Evolutionary conservation across 192 early-diverging fungal species (phyloP).

Genomic region (Podila minutissima): DNA sequence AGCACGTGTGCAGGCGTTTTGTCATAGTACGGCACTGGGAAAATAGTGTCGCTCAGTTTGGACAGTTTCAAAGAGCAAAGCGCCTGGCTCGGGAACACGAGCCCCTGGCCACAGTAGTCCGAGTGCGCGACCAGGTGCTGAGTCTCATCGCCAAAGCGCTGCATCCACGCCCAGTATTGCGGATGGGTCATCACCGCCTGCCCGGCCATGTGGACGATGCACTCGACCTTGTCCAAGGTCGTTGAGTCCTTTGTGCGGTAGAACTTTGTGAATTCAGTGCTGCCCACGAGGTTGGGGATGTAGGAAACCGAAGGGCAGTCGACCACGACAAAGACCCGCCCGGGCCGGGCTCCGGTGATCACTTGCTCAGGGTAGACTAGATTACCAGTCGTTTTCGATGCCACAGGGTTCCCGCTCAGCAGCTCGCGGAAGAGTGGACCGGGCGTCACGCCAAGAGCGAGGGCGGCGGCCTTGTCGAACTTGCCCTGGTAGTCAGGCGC

Average conservation of each 20-base stretch:
- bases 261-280: neutral
- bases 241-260: neutral
- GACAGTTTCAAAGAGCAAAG: too few relatives aligned
- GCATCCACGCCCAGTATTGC: too few relatives aligned
- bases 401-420: neutral
- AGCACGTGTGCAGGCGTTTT: too few relatives aligned
- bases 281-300: neutral
- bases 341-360: neutral
- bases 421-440: slow-evolving; percentile 65
- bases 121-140: too few relatives aligned
- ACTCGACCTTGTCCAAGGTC: too few relatives aligned
- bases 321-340: neutral
- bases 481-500: slow-evolving; percentile 78
- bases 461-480: slow-evolving; percentile 72
- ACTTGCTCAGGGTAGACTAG: slow-evolving; percentile 1
- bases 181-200: too few relatives aligned
- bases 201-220: too few relatives aligned
- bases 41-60: too few relatives aligned
- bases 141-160: too few relatives aligned
- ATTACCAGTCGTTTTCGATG: neutral
- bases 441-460: slow-evolving; percentile 68
- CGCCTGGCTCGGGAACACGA: too few relatives aligned
- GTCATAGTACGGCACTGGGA: too few relatives aligned
- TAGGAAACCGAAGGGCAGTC: neutral
- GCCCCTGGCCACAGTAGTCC: too few relatives aligned